These are phyloP conservation scores for Lactarius trivialis DNA, from an alignment of 768 basidiomycete genomes.

Conservation along the genomic window DNA sequence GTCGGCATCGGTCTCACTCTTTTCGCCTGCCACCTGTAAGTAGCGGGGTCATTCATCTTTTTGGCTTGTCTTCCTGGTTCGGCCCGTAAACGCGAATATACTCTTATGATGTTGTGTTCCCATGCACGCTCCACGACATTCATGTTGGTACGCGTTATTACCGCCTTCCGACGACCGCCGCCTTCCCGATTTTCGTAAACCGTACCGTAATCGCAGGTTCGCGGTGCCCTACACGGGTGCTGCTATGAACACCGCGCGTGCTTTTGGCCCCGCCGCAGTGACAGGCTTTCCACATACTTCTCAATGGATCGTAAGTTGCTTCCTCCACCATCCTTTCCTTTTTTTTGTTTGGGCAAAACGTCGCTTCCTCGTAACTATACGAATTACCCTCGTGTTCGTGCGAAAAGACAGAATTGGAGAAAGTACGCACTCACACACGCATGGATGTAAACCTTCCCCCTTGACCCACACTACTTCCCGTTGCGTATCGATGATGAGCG, in stretches of 20 bases:
- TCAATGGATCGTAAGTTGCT: slow-evolving; percentile 58
- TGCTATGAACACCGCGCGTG: slow-evolving; percentile 60
- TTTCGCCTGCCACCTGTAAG: slow-evolving; percentile 56
- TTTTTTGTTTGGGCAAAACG: background rate
- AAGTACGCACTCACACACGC: background rate
- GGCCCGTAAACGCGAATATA: background rate
- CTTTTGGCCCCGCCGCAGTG: slow-evolving; percentile 65
- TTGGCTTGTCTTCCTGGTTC: background rate
- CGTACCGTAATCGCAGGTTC: slow-evolving; percentile 36
- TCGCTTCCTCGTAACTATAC: background rate
- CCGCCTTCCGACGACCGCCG: background rate
- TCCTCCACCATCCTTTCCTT: background rate
- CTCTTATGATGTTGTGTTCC: background rate
- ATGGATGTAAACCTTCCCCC: background rate
- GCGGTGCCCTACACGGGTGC: slow-evolving; percentile 59
- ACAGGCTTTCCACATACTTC: slow-evolving; percentile 45
- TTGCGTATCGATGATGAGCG: slow-evolving; percentile 8
- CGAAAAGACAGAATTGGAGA: background rate
- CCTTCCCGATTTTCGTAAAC: background rate
- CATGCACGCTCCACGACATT: background rate
- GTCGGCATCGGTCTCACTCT: slow-evolving; percentile 61
- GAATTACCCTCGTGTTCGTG: background rate
- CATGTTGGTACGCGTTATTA: background rate
- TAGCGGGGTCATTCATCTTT: background rate
- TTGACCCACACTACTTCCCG: slow-evolving; percentile 7